A percentile compares a stretch with the other conserved stretches of the same genome.
These are phyloP conservation scores for Metschnikowia kofuensis DNA, from an alignment of 805 yeast species.

Conservation along the genomic window DNA sequence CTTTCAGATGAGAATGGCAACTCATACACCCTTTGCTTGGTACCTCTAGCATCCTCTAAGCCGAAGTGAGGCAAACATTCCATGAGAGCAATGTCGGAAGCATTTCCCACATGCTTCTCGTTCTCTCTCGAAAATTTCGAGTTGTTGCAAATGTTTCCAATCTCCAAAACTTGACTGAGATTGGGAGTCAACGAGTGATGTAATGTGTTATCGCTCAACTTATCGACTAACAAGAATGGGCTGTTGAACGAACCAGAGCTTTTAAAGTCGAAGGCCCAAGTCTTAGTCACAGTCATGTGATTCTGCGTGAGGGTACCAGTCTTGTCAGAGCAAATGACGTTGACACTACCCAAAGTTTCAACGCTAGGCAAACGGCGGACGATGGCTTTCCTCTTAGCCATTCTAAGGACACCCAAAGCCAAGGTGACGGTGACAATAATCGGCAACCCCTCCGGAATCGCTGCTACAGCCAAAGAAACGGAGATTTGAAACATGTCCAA, in stretches of 20 bases:
- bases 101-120: slow-evolving; percentile 80
- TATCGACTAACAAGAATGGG: slow-evolving; percentile 48
- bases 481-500: slow-evolving; percentile 97
- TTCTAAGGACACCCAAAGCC: slow-evolving; percentile 92
- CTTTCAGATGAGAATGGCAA: slow-evolving; percentile 80
- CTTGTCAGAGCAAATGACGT: slow-evolving; percentile 89
- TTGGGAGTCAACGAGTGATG: slow-evolving; percentile 52
- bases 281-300: slow-evolving; percentile 82
- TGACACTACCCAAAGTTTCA: slow-evolving; percentile 91
- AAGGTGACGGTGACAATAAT: slow-evolving; percentile 96
- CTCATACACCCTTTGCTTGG: slow-evolving; percentile 62
- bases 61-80: slow-evolving; percentile 72
- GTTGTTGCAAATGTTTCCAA: slow-evolving; percentile 75
- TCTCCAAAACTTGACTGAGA: slow-evolving; percentile 52
- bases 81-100: slow-evolving; percentile 89
- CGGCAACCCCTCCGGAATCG: slow-evolving; percentile 98
- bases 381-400: slow-evolving; percentile 94
- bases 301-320: slow-evolving; percentile 89
- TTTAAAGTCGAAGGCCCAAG: slow-evolving; percentile 71
- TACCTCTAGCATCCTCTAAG: slow-evolving; percentile 64
- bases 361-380: slow-evolving; percentile 93
- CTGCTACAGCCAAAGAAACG: slow-evolving; percentile 97
- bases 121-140: slow-evolving; percentile 65
- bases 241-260: slow-evolving; percentile 34
- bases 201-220: slow-evolving; percentile 37